These are phyloP conservation scores for Cercospora sp. DNA, from an alignment of 2,329 filamentous ascomycete species.

Conservation along the genomic window DNA sequence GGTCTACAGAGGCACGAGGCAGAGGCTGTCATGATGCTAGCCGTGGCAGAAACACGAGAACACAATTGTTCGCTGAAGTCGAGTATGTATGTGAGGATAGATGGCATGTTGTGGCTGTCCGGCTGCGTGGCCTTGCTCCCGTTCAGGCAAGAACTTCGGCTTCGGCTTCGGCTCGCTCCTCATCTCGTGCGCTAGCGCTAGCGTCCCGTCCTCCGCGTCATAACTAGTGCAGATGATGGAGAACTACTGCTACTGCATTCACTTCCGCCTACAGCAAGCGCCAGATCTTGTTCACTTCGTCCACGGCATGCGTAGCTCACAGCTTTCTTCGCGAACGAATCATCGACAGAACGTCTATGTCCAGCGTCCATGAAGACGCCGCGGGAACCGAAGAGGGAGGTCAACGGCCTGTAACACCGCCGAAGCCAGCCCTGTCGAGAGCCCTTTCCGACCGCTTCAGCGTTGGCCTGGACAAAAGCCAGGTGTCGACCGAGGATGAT, in stretches of 20 bases:
- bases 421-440: constrained; percentile 16
- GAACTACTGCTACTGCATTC: background rate
- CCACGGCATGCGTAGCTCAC: constrained; percentile 8
- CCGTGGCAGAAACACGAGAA: background rate
- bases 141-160: constrained; percentile 5
- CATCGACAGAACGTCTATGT: constrained; percentile 30
- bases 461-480: constrained; percentile 10
- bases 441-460: constrained; percentile 20
- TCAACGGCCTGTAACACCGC: constrained; percentile 22
- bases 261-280: background rate
- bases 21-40: background rate
- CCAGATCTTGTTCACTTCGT: background rate
- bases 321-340: background rate
- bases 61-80: background rate
- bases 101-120: constrained; percentile 3
- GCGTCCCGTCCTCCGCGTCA: background rate
- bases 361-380: constrained; percentile 24
- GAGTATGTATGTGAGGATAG: background rate
- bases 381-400: constrained; percentile 22
- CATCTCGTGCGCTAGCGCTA: background rate
- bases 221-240: background rate
- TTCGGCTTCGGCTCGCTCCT: background rate
- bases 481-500: background rate
- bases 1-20: background rate
- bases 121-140: background rate